These are phyloP conservation scores for Acacia confusa DNA, from an alignment of 306 rosid genomes.

Conservation along the genomic window DNA sequence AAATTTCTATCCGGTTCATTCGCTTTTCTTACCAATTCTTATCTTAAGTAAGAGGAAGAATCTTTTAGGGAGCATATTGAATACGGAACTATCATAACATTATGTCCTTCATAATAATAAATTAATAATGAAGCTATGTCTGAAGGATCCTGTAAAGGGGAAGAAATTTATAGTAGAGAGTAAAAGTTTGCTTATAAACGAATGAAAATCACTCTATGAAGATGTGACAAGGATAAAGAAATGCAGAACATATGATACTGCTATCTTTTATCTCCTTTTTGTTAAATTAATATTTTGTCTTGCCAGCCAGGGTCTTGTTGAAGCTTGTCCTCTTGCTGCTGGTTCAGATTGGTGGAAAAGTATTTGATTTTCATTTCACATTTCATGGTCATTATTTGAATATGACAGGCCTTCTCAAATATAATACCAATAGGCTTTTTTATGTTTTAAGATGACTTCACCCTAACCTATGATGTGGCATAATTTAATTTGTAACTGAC, in stretches of 20 bases:
- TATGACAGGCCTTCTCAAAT: slow-evolving; percentile 2
- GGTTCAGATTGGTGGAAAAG: not conserved
- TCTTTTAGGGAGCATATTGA: not conserved
- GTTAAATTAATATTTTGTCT: not conserved
- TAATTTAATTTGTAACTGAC: not conserved
- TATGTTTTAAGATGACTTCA: not conserved
- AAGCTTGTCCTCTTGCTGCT: not conserved
- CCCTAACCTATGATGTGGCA: not conserved
- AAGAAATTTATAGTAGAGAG: not conserved
- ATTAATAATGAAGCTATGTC: not conserved
- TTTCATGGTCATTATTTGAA: not conserved
- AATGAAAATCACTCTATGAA: not conserved
- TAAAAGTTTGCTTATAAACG: not conserved
- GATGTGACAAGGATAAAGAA: not conserved
- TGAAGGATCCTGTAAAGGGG: not conserved
- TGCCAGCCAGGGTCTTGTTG: not conserved
- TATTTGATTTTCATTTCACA: not conserved
- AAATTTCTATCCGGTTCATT: not conserved
- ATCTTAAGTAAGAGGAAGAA: not conserved
- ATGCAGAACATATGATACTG: not conserved
- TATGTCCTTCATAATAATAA: not conserved
- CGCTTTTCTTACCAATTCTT: not conserved
- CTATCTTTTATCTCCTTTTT: not conserved
- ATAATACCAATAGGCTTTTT: not conserved
- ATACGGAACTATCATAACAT: not conserved